Evolutionary conservation across 2,329 filamentous ascomycete genomes (phyloP), one percentile per base, ranked within the genome.

Genomic region (Colletotrichum gloeosporioides): DNA sequence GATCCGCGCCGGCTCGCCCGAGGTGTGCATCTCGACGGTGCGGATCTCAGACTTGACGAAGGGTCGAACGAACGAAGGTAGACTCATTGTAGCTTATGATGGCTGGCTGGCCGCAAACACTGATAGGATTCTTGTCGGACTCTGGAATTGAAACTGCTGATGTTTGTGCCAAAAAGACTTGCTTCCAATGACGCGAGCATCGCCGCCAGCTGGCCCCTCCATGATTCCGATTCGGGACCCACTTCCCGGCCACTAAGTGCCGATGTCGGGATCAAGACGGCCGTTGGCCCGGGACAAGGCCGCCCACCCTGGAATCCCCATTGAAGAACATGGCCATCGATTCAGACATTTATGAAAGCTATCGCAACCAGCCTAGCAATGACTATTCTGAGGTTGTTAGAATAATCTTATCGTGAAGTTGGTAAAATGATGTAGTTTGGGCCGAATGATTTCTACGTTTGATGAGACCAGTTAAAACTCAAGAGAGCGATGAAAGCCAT

Each of bases 1-100:
- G 69, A 89, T 89, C 27, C 88, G 83, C 9, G 88, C 88, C 27
- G 88, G 87, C 75, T 89, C 88, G 18, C 88, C 88, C 22, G 86
- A 85, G 4, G 88, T 89, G 80, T 90, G 88, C 86, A 87, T 86
- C 62, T 86, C 85, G 22, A 87, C 63, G 16, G 71, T 71, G 27
- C 67, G 53, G 57, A 77, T 75, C 32, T 65, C 64, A 7, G 57
- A 53, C 3, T 31, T 65, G 55, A 49, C 44, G 6, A 69, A 29
- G 8, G 73, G 18, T 15, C 49, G 70, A 9, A 73, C 61, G 64
- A 76, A 76, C 3, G 70, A 69, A 3, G 73, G 70, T 3, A 69
- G 27, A 15, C 64, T 73, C 73, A 73, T 76, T 25, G 3, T 62
- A 2, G 16, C 8, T 29, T 8, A 6, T 27, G 5, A 4, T 22